A percentile compares a stretch with the other conserved stretches of the same genome.
Evolutionary conservation across 2,329 filamentous ascomycete species (phyloP).

Genomic region (Pyricularia grisea): DNA sequence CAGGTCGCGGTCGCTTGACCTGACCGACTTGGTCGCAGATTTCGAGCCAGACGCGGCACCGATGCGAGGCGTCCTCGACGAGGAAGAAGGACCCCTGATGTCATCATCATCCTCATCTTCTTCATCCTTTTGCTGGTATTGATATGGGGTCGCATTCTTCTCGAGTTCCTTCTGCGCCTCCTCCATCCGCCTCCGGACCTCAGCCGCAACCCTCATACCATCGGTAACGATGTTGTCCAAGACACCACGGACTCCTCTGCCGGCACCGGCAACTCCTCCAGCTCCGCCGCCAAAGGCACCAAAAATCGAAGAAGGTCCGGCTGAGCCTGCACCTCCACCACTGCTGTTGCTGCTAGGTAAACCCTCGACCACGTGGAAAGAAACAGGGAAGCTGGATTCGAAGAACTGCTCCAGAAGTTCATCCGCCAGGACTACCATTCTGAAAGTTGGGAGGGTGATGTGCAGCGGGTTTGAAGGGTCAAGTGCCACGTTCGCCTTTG

Average conservation of each 20-base stretch:
- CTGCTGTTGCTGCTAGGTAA: conserved; percentile 20
- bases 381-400: conserved; percentile 87
- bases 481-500: conserved; percentile 72
- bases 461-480: conserved; percentile 89
- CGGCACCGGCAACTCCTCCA: conserved; percentile 36
- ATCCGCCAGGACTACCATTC: conserved; percentile 96
- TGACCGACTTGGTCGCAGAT: conserved; percentile 50
- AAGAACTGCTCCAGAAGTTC: conserved; percentile 96
- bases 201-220: conserved; percentile 89
- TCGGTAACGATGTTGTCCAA: conserved; percentile 97
- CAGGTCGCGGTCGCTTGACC: conserved; percentile 59
- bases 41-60: conserved; percentile 31
- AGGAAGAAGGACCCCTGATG: conserved; percentile 24
- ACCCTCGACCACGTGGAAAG: conserved; percentile 76
- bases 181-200: conserved; percentile 87
- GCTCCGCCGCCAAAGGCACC: conserved; percentile 56
- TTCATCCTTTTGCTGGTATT: conserved; percentile 38
- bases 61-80: conserved; percentile 14
- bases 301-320: conserved; percentile 58
- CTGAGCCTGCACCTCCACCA: conserved; percentile 14
- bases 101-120: conserved; percentile 62
- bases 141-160: conserved; percentile 60
- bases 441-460: conserved; percentile 94
- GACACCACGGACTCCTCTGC: conserved; percentile 78
- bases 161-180: conserved; percentile 90